Evolutionary conservation across 371 early-diverging fungal species (phyloP), one percentile per base, ranked within the genome.

Genomic region (Zopfochytrium polystomum): DNA sequence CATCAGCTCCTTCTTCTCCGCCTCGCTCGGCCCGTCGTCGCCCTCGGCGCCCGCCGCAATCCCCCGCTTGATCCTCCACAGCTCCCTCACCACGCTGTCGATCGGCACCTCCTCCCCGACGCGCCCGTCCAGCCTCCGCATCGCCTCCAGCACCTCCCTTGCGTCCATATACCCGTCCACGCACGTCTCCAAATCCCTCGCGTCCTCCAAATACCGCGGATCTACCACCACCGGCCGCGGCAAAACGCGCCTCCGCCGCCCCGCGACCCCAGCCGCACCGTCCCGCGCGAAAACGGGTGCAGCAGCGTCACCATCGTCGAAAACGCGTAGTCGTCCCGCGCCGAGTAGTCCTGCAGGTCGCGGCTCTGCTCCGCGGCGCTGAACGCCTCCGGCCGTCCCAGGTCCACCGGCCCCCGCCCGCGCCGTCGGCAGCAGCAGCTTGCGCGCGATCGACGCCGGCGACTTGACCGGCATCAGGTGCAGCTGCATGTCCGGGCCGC

Each of bases 1-100:
- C 1, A 60, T 26, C 27, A 72, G 57, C 26, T 63, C 58, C n/a
- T 63, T 44, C 52, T 72, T 68, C 51, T 61, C 53, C 25, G 52
- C 55, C 51, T 62, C 69, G 7, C 58, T 50, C 3, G 29, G 64
- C 55, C 3, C 66, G 52, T 3, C 67, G n/a, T 9, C 56, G 62
- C 20, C 63, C 65, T 46, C 57, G 57, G 46, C 61, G 29, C 43
- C 22, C n/a, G n/a, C n/a, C n/a, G n/a, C n/a, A n/a, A n/a, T n/a
- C n/a, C n/a, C n/a, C n/a, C n/a, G n/a, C n/a, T n/a, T n/a, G 5
- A 34, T 61, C 47, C 26, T 47, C 44, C 1, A 56, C 18, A 51
- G 53, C 63, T 42, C 71, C 49, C 20, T 66, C 45, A 15, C 63
- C 52, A 29, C 59, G 22, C 23, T 62, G 43, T 23, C 53, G 67